These are phyloP conservation scores for Nematocida ausubeli DNA, from an alignment of 371 early-diverging fungal species.

Conservation along the genomic window DNA sequence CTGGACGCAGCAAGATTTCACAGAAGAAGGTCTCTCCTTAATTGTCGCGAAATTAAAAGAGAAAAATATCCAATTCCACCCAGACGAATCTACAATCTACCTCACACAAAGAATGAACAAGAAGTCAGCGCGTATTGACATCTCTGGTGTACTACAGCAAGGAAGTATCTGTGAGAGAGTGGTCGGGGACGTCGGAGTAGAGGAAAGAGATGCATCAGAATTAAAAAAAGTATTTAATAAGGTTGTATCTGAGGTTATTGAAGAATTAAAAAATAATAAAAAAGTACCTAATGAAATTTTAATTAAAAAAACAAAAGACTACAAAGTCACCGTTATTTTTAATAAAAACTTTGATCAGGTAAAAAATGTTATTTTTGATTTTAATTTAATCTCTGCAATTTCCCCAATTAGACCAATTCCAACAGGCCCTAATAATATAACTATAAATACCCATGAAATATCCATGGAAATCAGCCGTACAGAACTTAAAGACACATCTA, in stretches of 20 bases:
- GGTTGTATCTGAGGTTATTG: background rate
- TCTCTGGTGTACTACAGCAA: background rate
- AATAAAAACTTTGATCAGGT: too few relatives aligned
- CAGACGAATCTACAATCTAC: background rate
- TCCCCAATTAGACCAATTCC: too few relatives aligned
- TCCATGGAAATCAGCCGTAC: too few relatives aligned
- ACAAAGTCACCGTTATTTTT: too few relatives aligned
- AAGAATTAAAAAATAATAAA: conserved; percentile 3
- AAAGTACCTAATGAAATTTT: too few relatives aligned
- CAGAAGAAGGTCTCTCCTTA: conserved; percentile 14
- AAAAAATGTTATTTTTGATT: too few relatives aligned
- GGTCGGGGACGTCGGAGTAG: background rate
- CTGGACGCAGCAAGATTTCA: conserved; percentile 49
- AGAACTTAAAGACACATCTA: too few relatives aligned
- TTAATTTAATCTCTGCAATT: too few relatives aligned
- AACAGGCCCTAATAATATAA: too few relatives aligned
- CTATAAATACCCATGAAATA: too few relatives aligned
- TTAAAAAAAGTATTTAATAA: background rate
- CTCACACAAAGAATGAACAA: conserved; percentile 43
- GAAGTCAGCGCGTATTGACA: background rate
- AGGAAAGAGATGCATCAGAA: background rate
- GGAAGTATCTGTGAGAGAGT: background rate
- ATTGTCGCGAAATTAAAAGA: background rate
- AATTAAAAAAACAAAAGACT: too few relatives aligned
- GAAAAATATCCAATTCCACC: background rate